Conservation (phyloP, 768 basidiomycete genomes). For the Pleurotus eryngii region DNA sequence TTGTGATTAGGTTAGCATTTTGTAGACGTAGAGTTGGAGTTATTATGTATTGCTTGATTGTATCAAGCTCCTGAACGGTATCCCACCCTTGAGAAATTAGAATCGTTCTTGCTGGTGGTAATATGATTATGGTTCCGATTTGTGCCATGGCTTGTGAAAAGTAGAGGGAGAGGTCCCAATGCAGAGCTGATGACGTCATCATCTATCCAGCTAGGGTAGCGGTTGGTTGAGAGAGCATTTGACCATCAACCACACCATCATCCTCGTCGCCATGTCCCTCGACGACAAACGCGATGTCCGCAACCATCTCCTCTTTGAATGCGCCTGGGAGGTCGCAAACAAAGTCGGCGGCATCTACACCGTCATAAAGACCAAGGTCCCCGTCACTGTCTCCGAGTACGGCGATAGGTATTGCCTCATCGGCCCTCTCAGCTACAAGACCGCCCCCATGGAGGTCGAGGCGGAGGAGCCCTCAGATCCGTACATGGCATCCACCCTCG, state of each 20-base stretch:
- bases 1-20: too few relatives aligned
- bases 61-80: too few relatives aligned
- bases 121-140: too few relatives aligned
- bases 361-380: conserved; percentile 99
- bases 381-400: conserved; percentile 95
- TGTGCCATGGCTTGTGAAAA: neutral
- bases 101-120: neutral
- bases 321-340: conserved; percentile 98
- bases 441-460: conserved; percentile 99
- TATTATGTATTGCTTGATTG: too few relatives aligned
- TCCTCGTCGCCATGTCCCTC: conserved; percentile 25
- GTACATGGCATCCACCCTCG: conserved; percentile 69
- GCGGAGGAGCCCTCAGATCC: conserved; percentile 84
- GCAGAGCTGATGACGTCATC: conserved; percentile 4
- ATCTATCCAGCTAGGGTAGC: neutral
- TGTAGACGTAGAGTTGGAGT: too few relatives aligned
- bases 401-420: conserved; percentile 94
- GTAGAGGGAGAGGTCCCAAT: neutral
- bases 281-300: conserved; percentile 67
- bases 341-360: conserved; percentile 99
- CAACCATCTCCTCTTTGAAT: conserved; percentile 85
- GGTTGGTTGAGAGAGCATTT: neutral
- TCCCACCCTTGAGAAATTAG: neutral
- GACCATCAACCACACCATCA: conserved; percentile 11
- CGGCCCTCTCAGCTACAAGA: conserved; percentile 97